Base-by-base conservation (phyloP, 2,329 filamentous ascomycete species). In the Neonectria magnoliae region DNA sequence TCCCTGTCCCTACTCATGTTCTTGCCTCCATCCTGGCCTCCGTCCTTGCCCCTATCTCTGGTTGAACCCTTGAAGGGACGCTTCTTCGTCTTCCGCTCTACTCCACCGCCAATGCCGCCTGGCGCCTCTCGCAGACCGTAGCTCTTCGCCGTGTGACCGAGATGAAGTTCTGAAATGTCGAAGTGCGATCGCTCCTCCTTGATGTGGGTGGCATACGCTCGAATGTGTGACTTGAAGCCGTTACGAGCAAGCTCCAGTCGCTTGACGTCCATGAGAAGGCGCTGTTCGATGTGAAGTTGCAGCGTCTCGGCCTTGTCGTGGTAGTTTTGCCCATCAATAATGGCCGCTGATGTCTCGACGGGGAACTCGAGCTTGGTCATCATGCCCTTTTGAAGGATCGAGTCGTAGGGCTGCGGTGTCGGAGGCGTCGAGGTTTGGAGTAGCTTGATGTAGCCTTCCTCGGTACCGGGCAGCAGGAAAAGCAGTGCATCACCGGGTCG, bases 141-240 rank as follows among this genome's bases (percentile, higher is more conserved):
- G 27, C 92, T 93, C 83, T 99, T 99, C 8, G 95, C 95, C 69
- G 96, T 83, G 83, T 99, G 96, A 3, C 96, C 96, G 8, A 98
- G 82, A 78, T 99, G 96, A 51, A 99, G 82, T 74, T 93, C 88
- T 65, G 93, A 94, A 79, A 98, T 97, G 78, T 98, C 93, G 78
- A 99, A 99, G 76, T 92, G 94, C 57, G 84, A 83, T 57, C 96
- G 87, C 81, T 99, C 96, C 47, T 91, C 90, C 31, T 92, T 90
- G 29, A 95, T 88, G 79, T 99, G 96, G 0, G 96, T 99, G 2
- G 96, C 94, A 77, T 99, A 99, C 1, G 96, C 96, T 59, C 96
- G 87, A 59, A 99, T 91, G 75, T 98, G 94, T 55, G 93, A 96
- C 76, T 97, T 93, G 82, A 93, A 99, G 0, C 91, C 96, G 70